These are phyloP conservation scores for Cordyceps javanica DNA, from an alignment of 2,329 filamentous ascomycete species.

Conservation along the genomic window DNA sequence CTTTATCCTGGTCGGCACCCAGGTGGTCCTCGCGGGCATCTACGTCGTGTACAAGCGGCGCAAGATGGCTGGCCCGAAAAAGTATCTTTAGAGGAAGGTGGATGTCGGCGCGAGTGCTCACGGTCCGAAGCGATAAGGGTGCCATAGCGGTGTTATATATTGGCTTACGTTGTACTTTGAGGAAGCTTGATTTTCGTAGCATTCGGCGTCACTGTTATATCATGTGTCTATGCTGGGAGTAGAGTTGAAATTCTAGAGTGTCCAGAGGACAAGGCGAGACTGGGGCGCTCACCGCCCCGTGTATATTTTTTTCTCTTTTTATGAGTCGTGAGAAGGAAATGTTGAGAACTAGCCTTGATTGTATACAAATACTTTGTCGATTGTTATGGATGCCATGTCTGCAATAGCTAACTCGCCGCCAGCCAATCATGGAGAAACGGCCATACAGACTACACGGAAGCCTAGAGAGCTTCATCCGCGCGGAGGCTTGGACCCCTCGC, in stretches of 20 bases:
- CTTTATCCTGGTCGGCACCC: slow-evolving; percentile 66
- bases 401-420: not conserved
- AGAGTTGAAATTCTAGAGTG: not conserved
- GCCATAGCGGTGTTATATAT: not conserved
- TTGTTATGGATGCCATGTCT: not conserved
- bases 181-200: not conserved
- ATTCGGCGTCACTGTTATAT: not conserved
- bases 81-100: slow-evolving; percentile 60
- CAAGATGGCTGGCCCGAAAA: slow-evolving; percentile 74
- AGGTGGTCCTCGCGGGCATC: slow-evolving; percentile 60
- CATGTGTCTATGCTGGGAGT: not conserved
- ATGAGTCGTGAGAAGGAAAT: not conserved
- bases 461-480: not conserved
- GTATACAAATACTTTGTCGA: not conserved
- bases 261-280: not conserved
- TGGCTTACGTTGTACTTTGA: not conserved
- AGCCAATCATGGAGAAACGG: not conserved
- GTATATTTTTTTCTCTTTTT: slow-evolving; percentile 4
- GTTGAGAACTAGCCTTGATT: not conserved
- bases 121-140: not conserved
- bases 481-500: not conserved
- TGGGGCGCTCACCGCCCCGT: not conserved
- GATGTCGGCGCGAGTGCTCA: no score
- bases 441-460: not conserved
- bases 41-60: slow-evolving; percentile 79